These are phyloP conservation scores for Inonotus hispidus DNA, from an alignment of 1,284 basidiomycete genomes.

Conservation along the genomic window DNA sequence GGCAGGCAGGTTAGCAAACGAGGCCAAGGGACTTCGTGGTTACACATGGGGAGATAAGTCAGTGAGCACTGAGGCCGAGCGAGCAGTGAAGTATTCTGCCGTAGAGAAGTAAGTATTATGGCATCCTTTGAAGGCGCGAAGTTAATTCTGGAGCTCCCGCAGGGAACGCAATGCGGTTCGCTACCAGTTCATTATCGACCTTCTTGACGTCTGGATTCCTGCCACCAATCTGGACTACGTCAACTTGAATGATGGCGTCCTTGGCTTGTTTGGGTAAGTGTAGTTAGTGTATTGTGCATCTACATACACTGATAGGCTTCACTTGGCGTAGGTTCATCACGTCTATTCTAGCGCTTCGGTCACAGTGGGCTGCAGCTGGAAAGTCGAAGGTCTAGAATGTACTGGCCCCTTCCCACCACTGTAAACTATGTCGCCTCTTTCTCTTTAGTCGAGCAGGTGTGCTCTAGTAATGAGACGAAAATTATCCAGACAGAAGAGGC, in stretches of 20 bases:
- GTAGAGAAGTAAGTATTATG: constrained; percentile 46
- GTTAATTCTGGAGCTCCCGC: constrained; percentile 3
- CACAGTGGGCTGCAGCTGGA: constrained; percentile 49
- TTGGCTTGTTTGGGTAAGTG: constrained; percentile 80
- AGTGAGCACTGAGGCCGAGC: constrained; percentile 60
- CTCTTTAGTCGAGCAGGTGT: background rate
- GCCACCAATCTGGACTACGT: constrained; percentile 78
- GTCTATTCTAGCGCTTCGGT: constrained; percentile 48
- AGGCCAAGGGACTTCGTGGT: constrained; percentile 47
- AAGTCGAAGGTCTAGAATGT: constrained; percentile 28
- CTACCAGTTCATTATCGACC: constrained; percentile 77
- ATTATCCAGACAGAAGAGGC: too few relatives aligned
- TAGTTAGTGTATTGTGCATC: constrained; percentile 19
- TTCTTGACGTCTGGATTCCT: constrained; percentile 85
- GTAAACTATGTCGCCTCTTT: background rate
- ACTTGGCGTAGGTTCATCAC: constrained; percentile 44
- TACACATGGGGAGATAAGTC: constrained; percentile 54
- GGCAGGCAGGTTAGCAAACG: constrained; percentile 55
- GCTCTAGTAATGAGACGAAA: too few relatives aligned
- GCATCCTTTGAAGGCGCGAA: background rate
- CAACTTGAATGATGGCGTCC: constrained; percentile 79
- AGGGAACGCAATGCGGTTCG: constrained; percentile 64
- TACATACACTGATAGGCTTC: constrained; percentile 9
- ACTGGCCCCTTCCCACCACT: background rate
- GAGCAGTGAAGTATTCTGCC: constrained; percentile 54